Conservation (phyloP, 371 early-diverging fungal genomes). For the Rhizopus stolonifer region DNA sequence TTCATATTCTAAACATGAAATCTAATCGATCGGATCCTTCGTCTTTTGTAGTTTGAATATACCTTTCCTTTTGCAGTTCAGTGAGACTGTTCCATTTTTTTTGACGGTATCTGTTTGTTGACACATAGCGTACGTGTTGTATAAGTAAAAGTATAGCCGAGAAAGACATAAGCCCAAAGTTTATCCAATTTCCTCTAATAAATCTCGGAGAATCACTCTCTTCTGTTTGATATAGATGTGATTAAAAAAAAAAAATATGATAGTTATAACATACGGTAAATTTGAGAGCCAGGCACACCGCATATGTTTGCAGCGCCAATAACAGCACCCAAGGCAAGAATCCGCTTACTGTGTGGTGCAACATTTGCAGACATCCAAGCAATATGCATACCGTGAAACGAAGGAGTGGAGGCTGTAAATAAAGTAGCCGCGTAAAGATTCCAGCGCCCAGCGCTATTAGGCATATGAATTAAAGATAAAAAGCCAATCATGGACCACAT, state of each 20-base stretch:
- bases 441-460: constrained; percentile 35
- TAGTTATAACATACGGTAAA: constrained; percentile 16
- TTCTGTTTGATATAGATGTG: constrained; percentile 3
- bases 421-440: constrained; percentile 29
- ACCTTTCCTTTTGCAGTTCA: constrained; percentile 26
- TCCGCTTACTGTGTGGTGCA: constrained; percentile 26
- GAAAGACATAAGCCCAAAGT: constrained; percentile 21
- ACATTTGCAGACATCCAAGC: constrained; percentile 32
- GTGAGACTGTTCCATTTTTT: constrained; percentile 33
- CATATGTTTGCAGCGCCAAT: constrained; percentile 30
- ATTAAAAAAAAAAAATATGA: not conserved
- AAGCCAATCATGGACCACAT: constrained; percentile 45
- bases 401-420: constrained; percentile 23
- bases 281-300: constrained; percentile 30
- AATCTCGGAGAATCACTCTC: constrained; percentile 40
- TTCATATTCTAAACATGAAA: constrained; percentile 30
- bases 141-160: constrained; percentile 21
- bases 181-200: constrained; percentile 36
- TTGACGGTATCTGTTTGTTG: constrained; percentile 28
- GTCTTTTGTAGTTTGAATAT: constrained; percentile 29
- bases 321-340: constrained; percentile 23
- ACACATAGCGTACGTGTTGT: constrained; percentile 25
- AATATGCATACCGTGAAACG: constrained; percentile 50
- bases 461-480: constrained; percentile 38
- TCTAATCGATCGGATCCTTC: constrained; percentile 40